These are phyloP conservation scores for Takashimella tepidaria DNA, from an alignment of 1,284 basidiomycete species.

Conservation along the genomic window DNA sequence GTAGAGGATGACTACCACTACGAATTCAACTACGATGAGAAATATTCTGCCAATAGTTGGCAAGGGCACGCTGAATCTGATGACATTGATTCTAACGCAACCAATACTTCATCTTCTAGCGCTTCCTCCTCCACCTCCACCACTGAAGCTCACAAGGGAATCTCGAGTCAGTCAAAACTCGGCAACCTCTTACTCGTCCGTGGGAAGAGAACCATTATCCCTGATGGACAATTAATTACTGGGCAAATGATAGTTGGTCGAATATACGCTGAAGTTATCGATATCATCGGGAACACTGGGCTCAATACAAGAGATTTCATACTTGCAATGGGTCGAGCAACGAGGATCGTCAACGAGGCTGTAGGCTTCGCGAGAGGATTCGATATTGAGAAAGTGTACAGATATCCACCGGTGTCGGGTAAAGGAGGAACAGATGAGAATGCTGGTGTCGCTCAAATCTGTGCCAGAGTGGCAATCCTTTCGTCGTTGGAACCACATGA, in stretches of 20 bases:
- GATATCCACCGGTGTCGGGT: background rate
- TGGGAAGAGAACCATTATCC: background rate
- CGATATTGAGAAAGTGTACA: conserved; percentile 9
- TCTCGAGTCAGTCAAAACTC: background rate
- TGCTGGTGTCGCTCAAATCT: background rate
- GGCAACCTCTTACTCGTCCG: background rate
- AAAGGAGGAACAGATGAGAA: no score
- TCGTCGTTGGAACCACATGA: background rate
- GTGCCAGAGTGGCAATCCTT: background rate
- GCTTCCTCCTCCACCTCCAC: background rate
- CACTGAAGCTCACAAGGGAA: background rate
- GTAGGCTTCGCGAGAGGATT: conserved; percentile 4
- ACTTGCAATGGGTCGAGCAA: background rate
- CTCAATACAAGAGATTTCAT: background rate
- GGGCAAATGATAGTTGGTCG: background rate
- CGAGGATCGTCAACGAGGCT: background rate
- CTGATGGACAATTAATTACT: background rate
- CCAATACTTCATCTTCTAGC: background rate
- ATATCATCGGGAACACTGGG: background rate
- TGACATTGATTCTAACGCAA: background rate
- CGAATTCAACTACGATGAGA: background rate
- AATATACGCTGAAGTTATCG: background rate
- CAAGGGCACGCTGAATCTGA: background rate
- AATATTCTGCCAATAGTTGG: no score
- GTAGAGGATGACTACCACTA: background rate